Percentiles rank a stretch among this genome's conserved stretches.
Evolutionary conservation across 768 basidiomycete species (phyloP).

Genomic region (Termitomyces sp.): DNA sequence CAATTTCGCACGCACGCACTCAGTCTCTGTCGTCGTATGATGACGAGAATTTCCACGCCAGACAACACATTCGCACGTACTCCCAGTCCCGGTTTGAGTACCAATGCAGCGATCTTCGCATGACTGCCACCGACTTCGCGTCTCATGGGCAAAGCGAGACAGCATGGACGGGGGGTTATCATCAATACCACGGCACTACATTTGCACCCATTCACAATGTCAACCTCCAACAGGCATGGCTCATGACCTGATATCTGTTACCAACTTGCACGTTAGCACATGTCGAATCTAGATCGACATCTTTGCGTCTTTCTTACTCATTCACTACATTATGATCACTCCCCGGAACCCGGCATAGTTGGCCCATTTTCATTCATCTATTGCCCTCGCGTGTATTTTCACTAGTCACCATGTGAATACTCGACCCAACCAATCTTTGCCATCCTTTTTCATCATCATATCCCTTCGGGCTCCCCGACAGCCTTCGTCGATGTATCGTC

Average conservation of each 20-base stretch:
- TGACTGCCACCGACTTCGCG: slow-evolving; percentile 36
- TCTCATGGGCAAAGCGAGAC: slow-evolving; percentile 29
- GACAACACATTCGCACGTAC: slow-evolving; percentile 52
- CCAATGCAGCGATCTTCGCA: slow-evolving; percentile 38
- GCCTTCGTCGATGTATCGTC: slow-evolving; percentile 58
- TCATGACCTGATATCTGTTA: slow-evolving; percentile 33
- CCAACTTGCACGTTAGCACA: slow-evolving; percentile 4
- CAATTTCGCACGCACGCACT: slow-evolving; percentile 46
- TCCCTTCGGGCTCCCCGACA: slow-evolving; percentile 25
- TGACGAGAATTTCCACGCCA: slow-evolving; percentile 39
- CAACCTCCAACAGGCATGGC: slow-evolving; percentile 45
- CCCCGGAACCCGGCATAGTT: slow-evolving; percentile 23
- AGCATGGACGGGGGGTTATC: slow-evolving; percentile 41
- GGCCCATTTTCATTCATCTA: slow-evolving; percentile 22
- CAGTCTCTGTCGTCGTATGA: slow-evolving; percentile 52
- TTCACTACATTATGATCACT: slow-evolving; percentile 29
- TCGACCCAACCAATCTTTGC: slow-evolving; percentile 18
- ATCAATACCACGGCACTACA: slow-evolving; percentile 34
- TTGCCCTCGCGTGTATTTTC: slow-evolving; percentile 24
- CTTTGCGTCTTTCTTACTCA: slow-evolving; percentile 17
- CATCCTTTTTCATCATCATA: slow-evolving; percentile 22
- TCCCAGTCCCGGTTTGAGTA: slow-evolving; percentile 56
- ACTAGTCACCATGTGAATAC: slow-evolving; percentile 26
- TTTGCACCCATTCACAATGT: slow-evolving; percentile 36
- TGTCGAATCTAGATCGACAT: slow-evolving; percentile 24